phyloP scores from a whole-genome alignment of 2,329 filamentous ascomycete genomes.

The Neonectria hederae region DNA sequence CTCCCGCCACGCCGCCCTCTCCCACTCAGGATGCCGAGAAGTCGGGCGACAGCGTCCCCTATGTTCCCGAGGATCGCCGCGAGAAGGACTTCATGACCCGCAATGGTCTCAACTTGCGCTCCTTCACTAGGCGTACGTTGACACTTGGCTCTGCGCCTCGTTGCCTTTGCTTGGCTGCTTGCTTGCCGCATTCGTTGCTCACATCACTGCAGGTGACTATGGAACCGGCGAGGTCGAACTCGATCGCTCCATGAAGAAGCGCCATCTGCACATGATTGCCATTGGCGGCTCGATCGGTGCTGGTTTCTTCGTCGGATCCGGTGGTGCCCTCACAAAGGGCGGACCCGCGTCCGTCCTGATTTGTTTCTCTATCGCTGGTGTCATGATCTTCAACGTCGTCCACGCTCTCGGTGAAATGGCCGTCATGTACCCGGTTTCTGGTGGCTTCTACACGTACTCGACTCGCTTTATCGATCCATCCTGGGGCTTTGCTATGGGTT shows the following conservation, averaged over 20 bases:
- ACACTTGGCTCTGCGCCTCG: background rate
- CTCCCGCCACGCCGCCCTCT: conserved; percentile 28
- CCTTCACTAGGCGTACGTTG: conserved; percentile 37
- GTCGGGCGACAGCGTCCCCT: background rate
- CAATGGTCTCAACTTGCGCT: conserved; percentile 40
- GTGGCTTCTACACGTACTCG: conserved; percentile 71
- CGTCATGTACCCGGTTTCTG: conserved; percentile 69
- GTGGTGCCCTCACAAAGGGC: conserved; percentile 61
- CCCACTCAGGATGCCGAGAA: conserved; percentile 29
- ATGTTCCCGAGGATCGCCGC: conserved; percentile 34
- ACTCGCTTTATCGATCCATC: conserved; percentile 70
- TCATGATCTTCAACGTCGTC: conserved; percentile 70
- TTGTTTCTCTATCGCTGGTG: conserved; percentile 64
- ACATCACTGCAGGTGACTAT: conserved; percentile 36
- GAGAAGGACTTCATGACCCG: conserved; percentile 43
- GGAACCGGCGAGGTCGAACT: conserved; percentile 46
- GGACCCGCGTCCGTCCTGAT: conserved; percentile 58
- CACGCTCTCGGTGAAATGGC: conserved; percentile 70
- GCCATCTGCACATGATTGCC: conserved; percentile 71
- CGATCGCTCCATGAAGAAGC: conserved; percentile 61
- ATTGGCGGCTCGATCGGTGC: conserved; percentile 70
- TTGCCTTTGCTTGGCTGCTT: background rate
- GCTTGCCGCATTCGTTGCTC: conserved; percentile 5
- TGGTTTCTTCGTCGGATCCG: conserved; percentile 71
- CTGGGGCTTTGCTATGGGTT: conserved; percentile 65